Evolutionary conservation across 345 rosid genomes (phyloP).

Genomic region (Hibiscus tridactylites): DNA sequence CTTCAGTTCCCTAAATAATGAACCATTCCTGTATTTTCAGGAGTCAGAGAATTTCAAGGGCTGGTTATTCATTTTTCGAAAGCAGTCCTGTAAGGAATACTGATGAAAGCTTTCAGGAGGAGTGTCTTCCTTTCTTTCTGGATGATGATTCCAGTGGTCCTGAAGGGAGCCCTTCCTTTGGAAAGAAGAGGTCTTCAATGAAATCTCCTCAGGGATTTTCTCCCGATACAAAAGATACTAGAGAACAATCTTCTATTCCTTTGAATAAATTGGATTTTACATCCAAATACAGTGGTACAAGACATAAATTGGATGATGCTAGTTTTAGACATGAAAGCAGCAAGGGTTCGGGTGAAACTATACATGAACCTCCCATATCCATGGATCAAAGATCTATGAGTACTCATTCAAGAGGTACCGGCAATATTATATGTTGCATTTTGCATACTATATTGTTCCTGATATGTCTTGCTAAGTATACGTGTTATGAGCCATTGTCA

Average conservation of each 20-base stretch:
- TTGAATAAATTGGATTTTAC: conserved; percentile 28
- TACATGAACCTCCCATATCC: conserved; percentile 31
- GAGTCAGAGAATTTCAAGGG: conserved; percentile 36
- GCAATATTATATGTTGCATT: conserved; percentile 9
- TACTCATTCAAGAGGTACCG: conserved; percentile 47
- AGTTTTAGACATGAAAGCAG: conserved; percentile 30
- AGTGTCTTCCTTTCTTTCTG: conserved; percentile 71
- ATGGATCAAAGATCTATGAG: conserved; percentile 35
- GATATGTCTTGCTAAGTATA: neutral
- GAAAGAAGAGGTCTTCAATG: conserved; percentile 37
- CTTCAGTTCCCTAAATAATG: conserved; percentile 21
- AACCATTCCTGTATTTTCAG: conserved; percentile 28
- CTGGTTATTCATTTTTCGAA: conserved; percentile 42
- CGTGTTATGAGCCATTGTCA: neutral
- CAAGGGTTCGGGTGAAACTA: conserved; percentile 36
- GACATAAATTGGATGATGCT: conserved; percentile 29
- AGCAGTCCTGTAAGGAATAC: conserved; percentile 37
- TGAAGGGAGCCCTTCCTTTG: conserved; percentile 63
- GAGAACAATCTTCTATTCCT: conserved; percentile 36
- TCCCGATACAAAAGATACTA: conserved; percentile 33
- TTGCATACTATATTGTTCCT: neutral
- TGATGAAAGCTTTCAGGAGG: conserved; percentile 68
- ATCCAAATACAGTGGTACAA: conserved; percentile 32
- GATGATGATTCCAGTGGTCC: conserved; percentile 80
- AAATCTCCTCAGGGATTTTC: conserved; percentile 45